Evolutionary conservation across 352 stramenopile species (phyloP).

Genomic region (Phytophthora nicotianae): DNA sequence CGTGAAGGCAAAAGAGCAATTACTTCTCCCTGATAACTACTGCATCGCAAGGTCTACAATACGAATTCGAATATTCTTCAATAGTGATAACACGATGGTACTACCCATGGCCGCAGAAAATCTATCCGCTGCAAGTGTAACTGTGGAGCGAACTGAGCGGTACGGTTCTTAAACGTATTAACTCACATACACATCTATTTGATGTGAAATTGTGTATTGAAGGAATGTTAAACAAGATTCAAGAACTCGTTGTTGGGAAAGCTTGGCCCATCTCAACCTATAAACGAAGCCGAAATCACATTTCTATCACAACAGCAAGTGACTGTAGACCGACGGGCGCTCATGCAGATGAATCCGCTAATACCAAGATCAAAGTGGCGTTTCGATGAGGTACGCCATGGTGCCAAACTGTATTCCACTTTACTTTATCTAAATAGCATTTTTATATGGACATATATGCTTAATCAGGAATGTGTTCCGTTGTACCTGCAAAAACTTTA

Average conservation of each 20-base stretch:
- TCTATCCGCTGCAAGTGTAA: neutral
- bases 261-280: neutral
- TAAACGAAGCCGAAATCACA: neutral
- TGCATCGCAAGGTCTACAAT: neutral
- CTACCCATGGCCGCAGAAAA: neutral
- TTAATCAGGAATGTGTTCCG: neutral
- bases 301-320: neutral
- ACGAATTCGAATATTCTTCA: neutral
- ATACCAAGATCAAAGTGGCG: slow-evolving; percentile 3
- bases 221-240: neutral
- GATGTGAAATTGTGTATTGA: neutral
- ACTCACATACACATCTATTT: too few species aligned
- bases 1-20: neutral
- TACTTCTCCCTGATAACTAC: neutral
- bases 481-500: slow-evolving; percentile 8
- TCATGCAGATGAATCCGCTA: neutral
- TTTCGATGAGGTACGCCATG: neutral
- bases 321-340: neutral
- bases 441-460: neutral
- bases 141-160: neutral
- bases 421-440: neutral
- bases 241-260: neutral
- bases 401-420: neutral
- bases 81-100: neutral
- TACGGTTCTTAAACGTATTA: neutral